A percentile compares a stretch with the other conserved stretches of the same genome.
phyloP scores from a whole-genome alignment of 139 green algal genomes.

The Chlorella sp. region DNA sequence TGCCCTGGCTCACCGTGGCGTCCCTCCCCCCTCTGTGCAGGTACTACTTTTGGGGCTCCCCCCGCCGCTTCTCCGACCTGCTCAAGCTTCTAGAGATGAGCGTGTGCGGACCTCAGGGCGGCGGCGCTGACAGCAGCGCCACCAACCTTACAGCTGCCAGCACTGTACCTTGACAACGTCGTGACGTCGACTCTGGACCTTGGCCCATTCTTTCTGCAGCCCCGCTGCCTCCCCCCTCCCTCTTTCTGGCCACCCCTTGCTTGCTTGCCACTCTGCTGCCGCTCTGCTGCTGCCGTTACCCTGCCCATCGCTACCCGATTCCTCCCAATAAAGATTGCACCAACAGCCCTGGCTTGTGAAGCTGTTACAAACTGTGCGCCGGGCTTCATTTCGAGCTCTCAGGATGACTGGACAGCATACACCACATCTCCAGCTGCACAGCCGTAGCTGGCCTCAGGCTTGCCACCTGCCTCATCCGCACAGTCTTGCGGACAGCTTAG shows the following conservation, averaged over 20 bases:
- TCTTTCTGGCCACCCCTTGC: background rate
- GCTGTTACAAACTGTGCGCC: too few species aligned
- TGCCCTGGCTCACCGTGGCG: background rate
- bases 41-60: slow-evolving; percentile 27
- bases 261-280: background rate
- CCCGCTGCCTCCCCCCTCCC: background rate
- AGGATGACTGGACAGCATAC: too few species aligned
- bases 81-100: slow-evolving; percentile 13
- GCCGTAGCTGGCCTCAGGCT: too few species aligned
- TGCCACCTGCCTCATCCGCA: too few species aligned
- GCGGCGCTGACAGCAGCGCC: background rate
- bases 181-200: background rate
- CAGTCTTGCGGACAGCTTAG: too few species aligned
- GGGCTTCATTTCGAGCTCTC: too few species aligned
- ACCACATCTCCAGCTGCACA: too few species aligned
- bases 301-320: background rate
- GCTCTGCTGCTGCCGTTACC: background rate
- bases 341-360: too few species aligned
- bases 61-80: slow-evolving; percentile 21
- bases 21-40: background rate
- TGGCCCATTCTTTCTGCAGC: too few species aligned
- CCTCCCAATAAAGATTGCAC: too few species aligned
- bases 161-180: background rate
- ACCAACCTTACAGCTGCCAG: background rate
- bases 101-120: slow-evolving; percentile 14